Evolutionary conservation across 2,329 filamentous ascomycete genomes (phyloP).

Genomic region (Exophiala viscosa): DNA sequence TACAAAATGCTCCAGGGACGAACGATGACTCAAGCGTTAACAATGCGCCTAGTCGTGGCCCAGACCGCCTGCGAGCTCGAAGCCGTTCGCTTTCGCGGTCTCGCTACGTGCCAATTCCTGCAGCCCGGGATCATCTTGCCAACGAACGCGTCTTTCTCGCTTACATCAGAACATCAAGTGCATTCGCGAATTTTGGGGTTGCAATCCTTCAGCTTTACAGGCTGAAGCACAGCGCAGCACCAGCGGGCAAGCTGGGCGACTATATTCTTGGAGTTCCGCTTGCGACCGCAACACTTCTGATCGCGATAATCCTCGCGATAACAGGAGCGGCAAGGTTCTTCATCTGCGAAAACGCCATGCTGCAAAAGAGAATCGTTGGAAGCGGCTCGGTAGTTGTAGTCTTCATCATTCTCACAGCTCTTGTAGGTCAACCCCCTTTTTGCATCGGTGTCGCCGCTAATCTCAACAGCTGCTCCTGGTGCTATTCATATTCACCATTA

Average conservation of each 20-base stretch:
- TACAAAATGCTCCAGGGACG: neutral
- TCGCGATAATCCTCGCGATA: constrained; percentile 5
- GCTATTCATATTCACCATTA: constrained; percentile 9
- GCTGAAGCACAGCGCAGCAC: constrained; percentile 6
- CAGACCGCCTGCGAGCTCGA: neutral
- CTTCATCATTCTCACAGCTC: neutral
- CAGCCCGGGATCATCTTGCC: constrained; percentile 15
- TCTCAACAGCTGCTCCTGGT: constrained; percentile 5
- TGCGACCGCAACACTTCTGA: constrained; percentile 4
- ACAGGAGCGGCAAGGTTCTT: constrained; percentile 13
- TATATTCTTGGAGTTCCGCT: constrained; percentile 11
- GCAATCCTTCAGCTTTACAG: constrained; percentile 14
- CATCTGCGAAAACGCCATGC: constrained; percentile 13
- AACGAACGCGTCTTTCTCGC: constrained; percentile 19
- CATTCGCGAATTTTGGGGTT: constrained; percentile 12
- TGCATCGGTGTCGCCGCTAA: neutral
- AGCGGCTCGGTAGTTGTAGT: constrained; percentile 8
- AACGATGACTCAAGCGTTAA: neutral
- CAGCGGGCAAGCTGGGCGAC: constrained; percentile 5
- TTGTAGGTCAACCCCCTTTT: constrained; percentile 4
- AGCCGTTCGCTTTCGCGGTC: neutral
- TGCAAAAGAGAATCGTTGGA: constrained; percentile 3
- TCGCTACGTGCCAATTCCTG: constrained; percentile 3
- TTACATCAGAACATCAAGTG: constrained; percentile 12
- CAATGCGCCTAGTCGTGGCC: neutral